Evolutionary conservation across 2,329 filamentous ascomycete species (phyloP).

Genomic region (Xylaria sp.): DNA sequence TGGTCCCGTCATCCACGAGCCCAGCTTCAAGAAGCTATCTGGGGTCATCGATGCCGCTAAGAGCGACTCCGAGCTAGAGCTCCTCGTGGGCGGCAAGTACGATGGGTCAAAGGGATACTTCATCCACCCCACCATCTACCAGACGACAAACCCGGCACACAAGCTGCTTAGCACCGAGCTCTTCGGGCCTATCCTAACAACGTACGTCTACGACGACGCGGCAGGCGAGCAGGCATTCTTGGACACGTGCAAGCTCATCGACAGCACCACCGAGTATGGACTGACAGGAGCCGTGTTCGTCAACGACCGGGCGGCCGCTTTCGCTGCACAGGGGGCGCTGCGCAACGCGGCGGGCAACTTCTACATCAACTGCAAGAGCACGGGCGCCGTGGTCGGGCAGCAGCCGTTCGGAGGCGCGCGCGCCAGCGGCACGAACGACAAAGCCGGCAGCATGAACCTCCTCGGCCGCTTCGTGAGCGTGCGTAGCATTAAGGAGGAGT

Average conservation of each 20-base stretch:
- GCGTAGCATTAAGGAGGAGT: conserved; percentile 81
- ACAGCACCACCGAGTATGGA: conserved; percentile 79
- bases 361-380: conserved; percentile 87
- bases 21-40: conserved; percentile 82
- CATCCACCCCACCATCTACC: conserved; percentile 85
- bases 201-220: conserved; percentile 82
- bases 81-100: conserved; percentile 80
- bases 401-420: conserved; percentile 77
- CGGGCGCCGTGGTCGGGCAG: conserved; percentile 77
- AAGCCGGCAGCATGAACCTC: conserved; percentile 74
- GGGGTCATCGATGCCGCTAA: conserved; percentile 84
- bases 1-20: conserved; percentile 86
- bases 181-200: conserved; percentile 64
- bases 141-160: conserved; percentile 78
- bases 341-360: conserved; percentile 83
- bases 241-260: conserved; percentile 70
- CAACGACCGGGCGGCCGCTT: conserved; percentile 71
- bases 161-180: conserved; percentile 80
- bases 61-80: conserved; percentile 75
- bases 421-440: conserved; percentile 78
- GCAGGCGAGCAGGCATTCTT: conserved; percentile 66
- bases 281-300: conserved; percentile 83
- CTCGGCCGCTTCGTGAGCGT: conserved; percentile 74
- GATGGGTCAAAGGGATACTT: conserved; percentile 84
- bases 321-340: conserved; percentile 76